Percentiles rank a stretch among this genome's conserved stretches.
phyloP scores from a whole-genome alignment of 192 early-diverging fungal species.

The Coemansia pectinata region DNA sequence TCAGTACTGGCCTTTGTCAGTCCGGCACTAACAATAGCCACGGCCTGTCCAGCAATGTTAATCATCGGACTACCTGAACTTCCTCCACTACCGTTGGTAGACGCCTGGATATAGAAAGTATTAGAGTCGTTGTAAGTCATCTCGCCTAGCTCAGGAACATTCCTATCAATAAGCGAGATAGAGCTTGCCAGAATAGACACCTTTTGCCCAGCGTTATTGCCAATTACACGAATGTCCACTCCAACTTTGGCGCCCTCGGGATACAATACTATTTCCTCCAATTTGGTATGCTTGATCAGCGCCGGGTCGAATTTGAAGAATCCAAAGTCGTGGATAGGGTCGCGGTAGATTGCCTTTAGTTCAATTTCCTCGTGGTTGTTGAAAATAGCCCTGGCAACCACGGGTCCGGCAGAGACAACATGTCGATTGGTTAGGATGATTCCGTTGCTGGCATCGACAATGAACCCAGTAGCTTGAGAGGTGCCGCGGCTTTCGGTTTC shows the following conservation, averaged over 20 bases:
- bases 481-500: constrained; percentile 27
- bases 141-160: constrained; percentile 68
- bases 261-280: constrained; percentile 65
- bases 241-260: constrained; percentile 73
- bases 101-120: constrained; percentile 80
- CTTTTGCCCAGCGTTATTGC: constrained; percentile 81
- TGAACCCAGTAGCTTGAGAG: constrained; percentile 67
- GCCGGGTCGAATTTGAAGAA: constrained; percentile 73
- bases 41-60: constrained; percentile 73
- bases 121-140: constrained; percentile 79
- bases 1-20: constrained; percentile 67
- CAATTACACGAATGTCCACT: constrained; percentile 75
- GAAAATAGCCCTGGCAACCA: constrained; percentile 72
- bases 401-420: constrained; percentile 73
- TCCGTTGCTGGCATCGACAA: constrained; percentile 73
- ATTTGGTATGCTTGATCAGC: constrained; percentile 68
- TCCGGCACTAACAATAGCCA: constrained; percentile 74
- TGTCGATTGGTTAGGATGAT: constrained; percentile 80
- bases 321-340: constrained; percentile 85
- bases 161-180: constrained; percentile 72
- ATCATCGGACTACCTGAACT: constrained; percentile 78
- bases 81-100: constrained; percentile 73
- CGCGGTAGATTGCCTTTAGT: constrained; percentile 71
- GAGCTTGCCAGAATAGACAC: constrained; percentile 74
- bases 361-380: constrained; percentile 77